Percentiles rank a stretch among this genome's conserved stretches.
Conservation (phyloP, 1,139 yeast species). For the Yamadazyma taylorii region DNA sequence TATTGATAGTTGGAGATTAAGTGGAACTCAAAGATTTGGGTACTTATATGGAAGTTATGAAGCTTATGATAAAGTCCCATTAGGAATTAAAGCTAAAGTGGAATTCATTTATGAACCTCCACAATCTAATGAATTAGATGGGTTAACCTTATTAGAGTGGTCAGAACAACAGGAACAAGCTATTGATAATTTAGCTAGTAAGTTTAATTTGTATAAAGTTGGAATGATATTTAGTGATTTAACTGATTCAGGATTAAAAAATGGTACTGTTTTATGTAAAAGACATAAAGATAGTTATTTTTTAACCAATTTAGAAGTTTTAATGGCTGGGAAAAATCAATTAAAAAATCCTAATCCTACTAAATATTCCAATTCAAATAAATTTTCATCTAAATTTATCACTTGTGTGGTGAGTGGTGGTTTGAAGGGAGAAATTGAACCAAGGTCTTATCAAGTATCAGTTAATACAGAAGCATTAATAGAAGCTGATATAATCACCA, state of each 20-base stretch:
- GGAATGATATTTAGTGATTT: constrained; percentile 91
- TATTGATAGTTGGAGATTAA: constrained; percentile 86
- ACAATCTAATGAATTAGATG: constrained; percentile 84
- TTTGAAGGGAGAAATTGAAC: constrained; percentile 81
- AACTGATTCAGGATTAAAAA: constrained; percentile 80
- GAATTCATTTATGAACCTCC: constrained; percentile 94
- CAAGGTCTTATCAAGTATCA: constrained; percentile 87
- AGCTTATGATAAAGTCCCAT: constrained; percentile 76
- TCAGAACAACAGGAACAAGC: constrained; percentile 45
- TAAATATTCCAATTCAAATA: constrained; percentile 65
- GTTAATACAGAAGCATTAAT: constrained; percentile 85
- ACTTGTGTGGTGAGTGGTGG: constrained; percentile 94
- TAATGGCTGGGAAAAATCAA: constrained; percentile 86
- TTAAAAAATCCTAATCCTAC: constrained; percentile 61
- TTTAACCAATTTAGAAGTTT: constrained; percentile 78
- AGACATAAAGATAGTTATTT: constrained; percentile 92
- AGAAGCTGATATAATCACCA: constrained; percentile 79
- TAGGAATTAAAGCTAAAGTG: constrained; percentile 92
- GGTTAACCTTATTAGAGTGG: constrained; percentile 67
- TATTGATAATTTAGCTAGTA: constrained; percentile 55
- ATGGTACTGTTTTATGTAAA: constrained; percentile 88
- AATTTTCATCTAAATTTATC: constrained; percentile 83
- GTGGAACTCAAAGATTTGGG: constrained; percentile 88
- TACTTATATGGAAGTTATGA: constrained; percentile 81
- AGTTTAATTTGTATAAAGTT: constrained; percentile 67